A percentile compares a stretch with the other conserved stretches of the same genome.
These are phyloP conservation scores for Austroboletus olivaceoglutinosus DNA, from an alignment of 1,284 basidiomycete species.

Conservation along the genomic window DNA sequence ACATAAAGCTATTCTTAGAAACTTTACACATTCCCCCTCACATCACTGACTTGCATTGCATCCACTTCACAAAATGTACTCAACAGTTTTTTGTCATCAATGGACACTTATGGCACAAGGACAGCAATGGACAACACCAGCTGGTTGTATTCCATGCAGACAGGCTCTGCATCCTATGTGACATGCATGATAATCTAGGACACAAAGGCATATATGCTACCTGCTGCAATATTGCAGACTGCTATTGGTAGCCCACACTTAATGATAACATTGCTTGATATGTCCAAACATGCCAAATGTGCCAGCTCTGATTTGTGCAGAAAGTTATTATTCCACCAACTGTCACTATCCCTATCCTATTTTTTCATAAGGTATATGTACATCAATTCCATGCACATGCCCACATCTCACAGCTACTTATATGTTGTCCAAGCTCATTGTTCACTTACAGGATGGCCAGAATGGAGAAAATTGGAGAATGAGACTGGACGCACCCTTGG, in stretches of 20 bases:
- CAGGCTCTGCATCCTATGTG: background rate
- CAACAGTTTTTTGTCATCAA: background rate
- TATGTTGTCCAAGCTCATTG: conserved; percentile 3
- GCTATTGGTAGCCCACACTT: conserved; percentile 1
- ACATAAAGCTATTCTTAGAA: background rate
- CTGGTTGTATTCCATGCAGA: background rate
- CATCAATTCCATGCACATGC: conserved; percentile 3
- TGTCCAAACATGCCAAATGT: conserved; percentile 8
- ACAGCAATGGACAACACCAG: background rate
- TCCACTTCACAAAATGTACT: background rate
- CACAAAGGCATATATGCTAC: background rate
- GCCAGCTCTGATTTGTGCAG: background rate
- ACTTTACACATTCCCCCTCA: background rate
- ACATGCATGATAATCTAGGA: background rate
- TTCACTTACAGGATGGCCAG: background rate
- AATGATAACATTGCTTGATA: background rate
- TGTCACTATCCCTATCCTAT: conserved; percentile 14
- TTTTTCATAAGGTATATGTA: conserved; percentile 8
- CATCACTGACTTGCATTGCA: background rate
- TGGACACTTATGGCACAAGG: background rate
- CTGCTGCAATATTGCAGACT: background rate
- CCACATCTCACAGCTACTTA: accelerated
- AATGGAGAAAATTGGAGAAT: conserved; percentile 12
- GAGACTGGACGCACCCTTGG: conserved; percentile 2
- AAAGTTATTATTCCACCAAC: background rate